Evolutionary conservation across 768 basidiomycete genomes (phyloP), one percentile per base, ranked within the genome.

Genomic region (Lactarius indigo): DNA sequence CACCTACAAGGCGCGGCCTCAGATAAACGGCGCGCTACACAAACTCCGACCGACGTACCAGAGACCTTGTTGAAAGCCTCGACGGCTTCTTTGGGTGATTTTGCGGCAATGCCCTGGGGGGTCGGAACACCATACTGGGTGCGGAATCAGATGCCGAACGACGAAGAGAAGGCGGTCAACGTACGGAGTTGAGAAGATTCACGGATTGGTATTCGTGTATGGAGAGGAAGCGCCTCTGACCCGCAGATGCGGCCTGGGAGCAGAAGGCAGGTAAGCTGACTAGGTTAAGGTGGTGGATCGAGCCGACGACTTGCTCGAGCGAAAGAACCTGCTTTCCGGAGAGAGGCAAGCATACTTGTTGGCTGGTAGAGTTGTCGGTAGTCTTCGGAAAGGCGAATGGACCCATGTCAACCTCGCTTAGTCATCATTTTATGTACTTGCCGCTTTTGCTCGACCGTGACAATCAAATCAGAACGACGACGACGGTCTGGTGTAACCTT

Each of bases 191-290:
- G 72, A 99, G 85, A 56, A 99, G 83, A 70, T 89, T 88, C 78
- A 98, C 91, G 54, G 95, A 96, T 78, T 98, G 96, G 81, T 97
- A 93, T 80, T 99, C 97, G 79, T 99, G 97, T 73, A 99, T 95
- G 30, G 94, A 96, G 73, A 98, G 87, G 76, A 87, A 91, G 70
- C 95, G 92, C 80, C 84, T 91, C 85, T 96, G 94, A 75, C 88
- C 85, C 73, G 86, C 85, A 85, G 86, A 87, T 72, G 82, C 84
- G 76, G 81, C 79, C 90, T 91, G 73, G 35, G 67, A 33, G 13
- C 26, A 52, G 64, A 31, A 12, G 64, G 67, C 67, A 57, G 33
- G 31, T 69, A 23, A 65, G 66, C 57, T 41, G 59, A 10, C 56
- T n/a, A n/a, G 41, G 59, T 13, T 78, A 35, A 18, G 9, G 10